phyloP scores from a whole-genome alignment of 345 rosid species.

The Reutealis trisperma region DNA sequence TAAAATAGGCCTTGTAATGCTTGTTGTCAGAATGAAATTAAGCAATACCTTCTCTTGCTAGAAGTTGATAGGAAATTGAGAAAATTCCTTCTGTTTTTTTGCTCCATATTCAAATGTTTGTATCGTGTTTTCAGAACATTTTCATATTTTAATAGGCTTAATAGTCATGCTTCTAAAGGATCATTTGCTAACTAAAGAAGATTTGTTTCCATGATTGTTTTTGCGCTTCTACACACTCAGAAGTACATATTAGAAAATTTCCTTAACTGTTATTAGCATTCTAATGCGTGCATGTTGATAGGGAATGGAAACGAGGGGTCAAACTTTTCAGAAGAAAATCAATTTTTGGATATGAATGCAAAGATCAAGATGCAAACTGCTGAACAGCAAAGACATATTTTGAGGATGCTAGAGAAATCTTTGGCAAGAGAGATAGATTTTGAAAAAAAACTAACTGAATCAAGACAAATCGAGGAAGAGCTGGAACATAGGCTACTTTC shows the following conservation, averaged over 20 bases:
- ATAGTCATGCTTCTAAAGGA: conserved; percentile 8
- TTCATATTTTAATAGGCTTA: conserved; percentile 7
- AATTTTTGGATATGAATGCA: conserved; percentile 37
- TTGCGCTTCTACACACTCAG: conserved; percentile 5
- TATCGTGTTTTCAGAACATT: background rate
- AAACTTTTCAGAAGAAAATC: conserved; percentile 41
- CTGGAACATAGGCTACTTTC: conserved; percentile 53
- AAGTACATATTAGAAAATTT: background rate
- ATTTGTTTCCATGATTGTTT: background rate
- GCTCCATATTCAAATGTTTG: background rate
- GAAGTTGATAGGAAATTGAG: background rate
- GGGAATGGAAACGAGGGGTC: conserved; percentile 44
- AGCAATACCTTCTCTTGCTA: background rate
- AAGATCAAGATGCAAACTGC: conserved; percentile 77
- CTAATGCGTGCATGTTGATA: conserved; percentile 34
- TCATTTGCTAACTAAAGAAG: background rate
- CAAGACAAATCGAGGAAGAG: conserved; percentile 58
- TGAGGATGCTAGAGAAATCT: conserved; percentile 93
- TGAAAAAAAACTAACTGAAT: conserved; percentile 75
- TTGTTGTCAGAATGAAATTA: conserved; percentile 1
- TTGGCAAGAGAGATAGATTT: conserved; percentile 92
- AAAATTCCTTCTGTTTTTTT: background rate
- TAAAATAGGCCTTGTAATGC: background rate
- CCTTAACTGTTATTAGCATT: background rate
- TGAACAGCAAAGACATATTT: conserved; percentile 69